Base-by-base conservation (phyloP, 2,329 filamentous ascomycete genomes). In the Pyrenochaeta sp. region DNA sequence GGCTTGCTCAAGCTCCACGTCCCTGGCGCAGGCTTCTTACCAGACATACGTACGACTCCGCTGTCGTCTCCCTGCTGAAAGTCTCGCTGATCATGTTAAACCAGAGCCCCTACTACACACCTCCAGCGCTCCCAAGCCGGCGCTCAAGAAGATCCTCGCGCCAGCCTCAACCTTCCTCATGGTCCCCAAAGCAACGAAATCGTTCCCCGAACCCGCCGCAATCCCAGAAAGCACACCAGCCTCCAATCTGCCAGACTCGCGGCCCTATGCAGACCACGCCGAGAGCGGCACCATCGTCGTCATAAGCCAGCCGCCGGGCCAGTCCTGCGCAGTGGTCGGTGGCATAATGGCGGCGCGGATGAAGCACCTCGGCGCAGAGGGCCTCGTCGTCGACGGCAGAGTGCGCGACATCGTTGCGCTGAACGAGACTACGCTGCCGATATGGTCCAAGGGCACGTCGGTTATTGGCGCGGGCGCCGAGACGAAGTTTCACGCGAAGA, bases 321-420 rank as follows among this genome's bases (percentile, higher is more conserved):
- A 90, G 64, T 78, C 77, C 37, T 89, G 88, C 68, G 88, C 88
- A 5, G 79, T 89, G 6, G 79, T 89, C 5, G 88, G 88, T n/a
- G 88, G 88, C 13, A 89, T 91, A 53, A 88, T 90, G 81, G 88
- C 86, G 4, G 74, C 81, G 20, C 77, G 88, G 14, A 87, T 90
- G 80, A 83, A 84, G 58, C 66, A 79, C 10, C 75, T 85, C 8
- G 81, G 81, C 10, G 81, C 81, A 13, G 75, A 76, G 53, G 86
- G 79, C 3, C 78, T 87, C 8, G 72, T 90, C n/a, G 84, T 89
- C 6, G 79, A 83, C 54, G 88, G 88, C 1, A 74, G 87, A 26
- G 81, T 87, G 5, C 77, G 88, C 48, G 88, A 91, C 72, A 59
- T 90, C 13, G 73, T 71, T 11, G 83, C 88, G 60, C 67, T 89